Percentiles rank a stretch among this genome's conserved stretches.
These are phyloP conservation scores for Acanthamoeba triangularis DNA, from an alignment of 208 protist species.

Conservation along the genomic window DNA sequence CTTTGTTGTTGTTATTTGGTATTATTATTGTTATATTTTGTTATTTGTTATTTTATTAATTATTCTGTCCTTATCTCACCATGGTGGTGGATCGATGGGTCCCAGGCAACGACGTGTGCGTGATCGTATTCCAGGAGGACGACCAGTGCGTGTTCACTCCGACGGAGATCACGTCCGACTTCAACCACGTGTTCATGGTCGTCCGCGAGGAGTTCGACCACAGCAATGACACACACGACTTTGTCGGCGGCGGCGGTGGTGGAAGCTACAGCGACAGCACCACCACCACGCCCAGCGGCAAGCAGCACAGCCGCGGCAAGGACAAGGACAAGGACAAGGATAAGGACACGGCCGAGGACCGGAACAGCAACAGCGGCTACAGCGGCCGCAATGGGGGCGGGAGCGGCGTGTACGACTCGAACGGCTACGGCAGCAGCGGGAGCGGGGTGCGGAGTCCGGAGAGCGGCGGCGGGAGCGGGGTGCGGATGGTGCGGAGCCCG, in stretches of 20 bases:
- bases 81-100: no score
- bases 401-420: neutral
- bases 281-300: neutral
- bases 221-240: neutral
- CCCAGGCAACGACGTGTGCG: slow-evolving; percentile 68
- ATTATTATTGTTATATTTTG: neutral
- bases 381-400: neutral
- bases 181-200: slow-evolving; percentile 67
- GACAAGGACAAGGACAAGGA: neutral
- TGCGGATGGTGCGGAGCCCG: neutral
- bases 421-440: neutral
- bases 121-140: slow-evolving; percentile 74
- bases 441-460: no score
- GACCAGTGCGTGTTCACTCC: neutral
- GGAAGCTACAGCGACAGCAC: neutral
- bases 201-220: neutral
- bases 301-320: neutral
- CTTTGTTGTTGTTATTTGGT: neutral
- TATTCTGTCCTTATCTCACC: neutral
- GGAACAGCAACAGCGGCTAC: neutral
- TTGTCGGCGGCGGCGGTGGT: neutral
- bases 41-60: neutral
- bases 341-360: neutral
- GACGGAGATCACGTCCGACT: slow-evolving; percentile 44
- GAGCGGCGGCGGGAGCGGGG: no score